Conservation (phyloP, 352 stramenopile species). For the Phytophthora megakarya region DNA sequence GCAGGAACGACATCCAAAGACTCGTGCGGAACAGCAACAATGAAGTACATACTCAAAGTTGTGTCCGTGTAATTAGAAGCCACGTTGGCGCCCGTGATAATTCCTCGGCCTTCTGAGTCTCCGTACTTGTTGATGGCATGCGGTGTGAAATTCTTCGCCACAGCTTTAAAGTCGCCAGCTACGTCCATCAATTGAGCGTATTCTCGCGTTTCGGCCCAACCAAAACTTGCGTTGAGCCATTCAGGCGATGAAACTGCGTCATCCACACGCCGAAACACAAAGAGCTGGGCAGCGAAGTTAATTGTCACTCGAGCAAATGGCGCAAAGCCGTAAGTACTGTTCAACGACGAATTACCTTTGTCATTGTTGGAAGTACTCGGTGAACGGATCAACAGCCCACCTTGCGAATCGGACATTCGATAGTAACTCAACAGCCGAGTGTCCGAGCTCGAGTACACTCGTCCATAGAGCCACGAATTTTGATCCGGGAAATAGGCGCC, state of each 20-base stretch:
- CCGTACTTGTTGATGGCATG: slow-evolving; percentile 79
- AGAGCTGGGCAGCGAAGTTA: slow-evolving; percentile 77
- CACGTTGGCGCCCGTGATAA: slow-evolving; percentile 72
- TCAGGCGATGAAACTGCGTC: slow-evolving; percentile 61
- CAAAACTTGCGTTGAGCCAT: slow-evolving; percentile 67
- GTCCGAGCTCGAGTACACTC: slow-evolving; percentile 69
- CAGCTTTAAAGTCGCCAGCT: slow-evolving; percentile 62
- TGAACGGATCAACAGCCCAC: slow-evolving; percentile 69
- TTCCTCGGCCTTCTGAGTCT: slow-evolving; percentile 55
- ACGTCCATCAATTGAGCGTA: slow-evolving; percentile 72
- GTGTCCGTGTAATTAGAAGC: slow-evolving; percentile 57
- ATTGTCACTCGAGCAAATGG: slow-evolving; percentile 73
- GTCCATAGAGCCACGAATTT: slow-evolving; percentile 66
- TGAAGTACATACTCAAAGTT: slow-evolving; percentile 86
- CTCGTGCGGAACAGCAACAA: slow-evolving; percentile 68
- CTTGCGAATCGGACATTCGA: slow-evolving; percentile 70
- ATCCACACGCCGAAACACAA: slow-evolving; percentile 70
- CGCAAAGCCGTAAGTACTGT: slow-evolving; percentile 50
- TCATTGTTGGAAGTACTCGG: slow-evolving; percentile 76
- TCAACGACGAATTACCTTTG: slow-evolving; percentile 69
- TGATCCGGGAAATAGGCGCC: slow-evolving; percentile 67
- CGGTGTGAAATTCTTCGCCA: slow-evolving; percentile 63
- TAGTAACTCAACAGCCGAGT: slow-evolving; percentile 79
- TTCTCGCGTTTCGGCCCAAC: slow-evolving; percentile 64
- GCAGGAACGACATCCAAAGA: slow-evolving; percentile 56